These are phyloP conservation scores for Ogataea siamensis DNA, from an alignment of 805 yeast species.

Conservation along the genomic window DNA sequence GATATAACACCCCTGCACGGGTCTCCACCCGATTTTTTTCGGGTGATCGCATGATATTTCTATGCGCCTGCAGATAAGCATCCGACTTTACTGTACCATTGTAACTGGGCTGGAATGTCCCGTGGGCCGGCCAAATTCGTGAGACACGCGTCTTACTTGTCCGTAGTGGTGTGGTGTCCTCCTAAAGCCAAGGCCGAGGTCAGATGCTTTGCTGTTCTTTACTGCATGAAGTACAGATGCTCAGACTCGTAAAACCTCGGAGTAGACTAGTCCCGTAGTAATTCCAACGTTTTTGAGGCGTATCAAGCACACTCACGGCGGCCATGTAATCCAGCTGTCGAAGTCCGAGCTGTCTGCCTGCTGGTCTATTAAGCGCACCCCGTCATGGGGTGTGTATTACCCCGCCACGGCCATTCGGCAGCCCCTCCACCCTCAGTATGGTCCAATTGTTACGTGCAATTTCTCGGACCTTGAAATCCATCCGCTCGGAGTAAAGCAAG, in stretches of 20 bases:
- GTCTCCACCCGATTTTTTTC: constrained; percentile 3
- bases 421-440: constrained; percentile 5
- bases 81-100: background rate
- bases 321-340: too few species aligned
- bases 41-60: constrained; percentile 8
- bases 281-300: background rate
- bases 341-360: too few species aligned
- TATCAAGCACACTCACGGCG: too few species aligned
- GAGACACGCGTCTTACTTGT: background rate
- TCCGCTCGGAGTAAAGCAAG: constrained; percentile 12
- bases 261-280: background rate
- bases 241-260: background rate
- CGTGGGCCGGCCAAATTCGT: background rate
- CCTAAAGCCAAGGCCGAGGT: too few species aligned
- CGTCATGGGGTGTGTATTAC: constrained; percentile 9
- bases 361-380: constrained; percentile 4
- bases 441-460: constrained; percentile 4
- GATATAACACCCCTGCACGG: constrained; percentile 10
- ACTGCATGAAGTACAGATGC: background rate
- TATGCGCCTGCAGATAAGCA: constrained; percentile 1
- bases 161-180: constrained; percentile 2
- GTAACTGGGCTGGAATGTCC: background rate
- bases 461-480: constrained; percentile 6
- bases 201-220: too few species aligned
- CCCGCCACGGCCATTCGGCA: constrained; percentile 12